A percentile compares a stretch with the other conserved stretches of the same genome.
Evolutionary conservation across 805 yeast genomes (phyloP).

Genomic region (Candida taoyuanica): DNA sequence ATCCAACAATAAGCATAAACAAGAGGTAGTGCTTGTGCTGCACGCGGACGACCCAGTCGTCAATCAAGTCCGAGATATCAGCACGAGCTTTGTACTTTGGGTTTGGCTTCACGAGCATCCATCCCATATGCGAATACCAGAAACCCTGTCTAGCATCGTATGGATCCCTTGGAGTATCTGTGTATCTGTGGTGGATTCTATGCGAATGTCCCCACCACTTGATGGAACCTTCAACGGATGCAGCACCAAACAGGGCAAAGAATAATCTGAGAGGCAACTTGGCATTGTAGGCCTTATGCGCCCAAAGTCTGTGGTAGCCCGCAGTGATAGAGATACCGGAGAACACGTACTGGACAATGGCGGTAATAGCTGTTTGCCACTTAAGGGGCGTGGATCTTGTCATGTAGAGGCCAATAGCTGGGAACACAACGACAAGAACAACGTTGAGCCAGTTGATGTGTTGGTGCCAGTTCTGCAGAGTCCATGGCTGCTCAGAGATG

Average conservation of each 20-base stretch:
- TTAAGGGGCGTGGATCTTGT: conserved; percentile 46
- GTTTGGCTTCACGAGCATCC: conserved; percentile 80
- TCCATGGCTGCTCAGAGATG: conserved; percentile 79
- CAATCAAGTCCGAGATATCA: conserved; percentile 64
- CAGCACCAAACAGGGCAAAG: conserved; percentile 76
- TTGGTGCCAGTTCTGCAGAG: conserved; percentile 61
- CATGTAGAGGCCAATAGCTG: conserved; percentile 46
- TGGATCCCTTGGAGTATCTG: conserved; percentile 80
- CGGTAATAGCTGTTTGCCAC: conserved; percentile 21
- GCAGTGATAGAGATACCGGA: conserved; percentile 79
- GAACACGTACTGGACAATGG: conserved; percentile 47
- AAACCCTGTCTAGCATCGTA: conserved; percentile 82
- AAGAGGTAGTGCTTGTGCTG: conserved; percentile 75
- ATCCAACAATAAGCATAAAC: conserved; percentile 56
- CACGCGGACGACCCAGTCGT: conserved; percentile 74
- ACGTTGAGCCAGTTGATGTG: conserved; percentile 79
- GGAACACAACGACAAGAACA: conserved; percentile 57
- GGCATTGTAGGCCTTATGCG: conserved; percentile 74
- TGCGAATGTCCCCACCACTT: conserved; percentile 90
- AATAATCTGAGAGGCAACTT: conserved; percentile 55
- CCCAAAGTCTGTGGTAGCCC: conserved; percentile 77
- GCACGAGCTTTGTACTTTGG: conserved; percentile 67
- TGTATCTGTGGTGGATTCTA: conserved; percentile 82
- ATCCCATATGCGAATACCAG: conserved; percentile 82
- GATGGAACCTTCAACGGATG: conserved; percentile 79